Conservation (phyloP, 306 rosid species). For the Cucumis melo region DNA sequence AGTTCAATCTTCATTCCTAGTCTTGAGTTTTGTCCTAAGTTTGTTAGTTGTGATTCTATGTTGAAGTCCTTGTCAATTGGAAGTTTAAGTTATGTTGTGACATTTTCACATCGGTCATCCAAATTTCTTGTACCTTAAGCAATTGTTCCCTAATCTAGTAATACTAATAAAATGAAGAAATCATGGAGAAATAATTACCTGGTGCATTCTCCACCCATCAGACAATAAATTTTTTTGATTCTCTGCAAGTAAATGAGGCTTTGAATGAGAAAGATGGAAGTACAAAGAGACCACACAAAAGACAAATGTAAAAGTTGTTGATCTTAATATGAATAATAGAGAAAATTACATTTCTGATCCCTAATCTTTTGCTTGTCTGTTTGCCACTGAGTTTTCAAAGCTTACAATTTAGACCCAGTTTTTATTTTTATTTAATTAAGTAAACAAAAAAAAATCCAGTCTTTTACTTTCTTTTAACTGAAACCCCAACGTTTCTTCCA, state of each 20-base stretch:
- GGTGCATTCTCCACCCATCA: slow-evolving; percentile 83
- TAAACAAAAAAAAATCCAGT: neutral
- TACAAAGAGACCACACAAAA: neutral
- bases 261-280: neutral
- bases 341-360: neutral
- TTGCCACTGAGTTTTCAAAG: neutral
- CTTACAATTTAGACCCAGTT: neutral
- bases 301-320: neutral
- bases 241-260: slow-evolving; percentile 27
- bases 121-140: too few relatives aligned
- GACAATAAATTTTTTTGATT: slow-evolving; percentile 84
- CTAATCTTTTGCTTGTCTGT: neutral
- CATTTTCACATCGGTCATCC: too few relatives aligned
- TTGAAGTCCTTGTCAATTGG: too few relatives aligned
- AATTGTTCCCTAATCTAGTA: neutral
- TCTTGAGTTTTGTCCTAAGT: too few relatives aligned
- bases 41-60: too few relatives aligned
- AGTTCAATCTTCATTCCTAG: too few relatives aligned
- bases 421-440: neutral
- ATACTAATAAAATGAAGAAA: neutral
- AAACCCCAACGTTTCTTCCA: neutral
- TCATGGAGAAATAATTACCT: slow-evolving; percentile 35
- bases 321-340: neutral
- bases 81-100: too few relatives aligned
- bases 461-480: neutral